These are phyloP conservation scores for Leavenworthia alabamica DNA, from an alignment of 345 rosid species.

Conservation along the genomic window DNA sequence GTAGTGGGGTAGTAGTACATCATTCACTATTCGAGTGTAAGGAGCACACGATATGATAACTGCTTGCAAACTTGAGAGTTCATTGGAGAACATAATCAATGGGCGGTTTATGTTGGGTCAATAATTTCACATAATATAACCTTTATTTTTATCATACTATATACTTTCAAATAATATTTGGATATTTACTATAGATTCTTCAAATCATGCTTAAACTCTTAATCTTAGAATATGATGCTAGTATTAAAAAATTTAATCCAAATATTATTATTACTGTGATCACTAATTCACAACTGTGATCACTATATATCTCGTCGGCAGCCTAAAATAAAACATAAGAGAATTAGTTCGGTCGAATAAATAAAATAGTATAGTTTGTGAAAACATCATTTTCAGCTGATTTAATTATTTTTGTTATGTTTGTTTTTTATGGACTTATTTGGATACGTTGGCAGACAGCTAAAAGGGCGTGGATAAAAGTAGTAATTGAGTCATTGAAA, in stretches of 20 bases:
- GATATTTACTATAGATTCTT: too few species aligned
- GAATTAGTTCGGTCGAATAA: background rate
- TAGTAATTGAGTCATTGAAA: constrained; percentile 20
- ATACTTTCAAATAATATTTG: too few species aligned
- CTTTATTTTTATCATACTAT: too few species aligned
- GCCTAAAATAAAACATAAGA: background rate
- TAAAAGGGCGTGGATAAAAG: too few species aligned
- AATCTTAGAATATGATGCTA: too few species aligned
- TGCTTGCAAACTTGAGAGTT: constrained; percentile 21
- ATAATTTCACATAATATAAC: background rate
- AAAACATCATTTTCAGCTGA: constrained; percentile 19
- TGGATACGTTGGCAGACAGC: constrained; percentile 34
- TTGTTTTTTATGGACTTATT: constrained; percentile 18
- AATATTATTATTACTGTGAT: background rate
- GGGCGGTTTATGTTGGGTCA: background rate
- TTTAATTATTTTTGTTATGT: background rate
- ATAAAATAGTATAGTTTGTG: too few species aligned
- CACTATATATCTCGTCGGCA: background rate
- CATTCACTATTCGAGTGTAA: constrained; percentile 2
- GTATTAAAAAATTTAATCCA: too few species aligned
- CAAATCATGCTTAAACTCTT: background rate
- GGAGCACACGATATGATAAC: constrained; percentile 32
- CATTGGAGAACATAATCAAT: constrained; percentile 26
- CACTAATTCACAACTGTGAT: too few species aligned
- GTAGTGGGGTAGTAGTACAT: too few species aligned